phyloP scores from a whole-genome alignment of 805 yeast species.

The Yarrowia yakushimensis region DNA sequence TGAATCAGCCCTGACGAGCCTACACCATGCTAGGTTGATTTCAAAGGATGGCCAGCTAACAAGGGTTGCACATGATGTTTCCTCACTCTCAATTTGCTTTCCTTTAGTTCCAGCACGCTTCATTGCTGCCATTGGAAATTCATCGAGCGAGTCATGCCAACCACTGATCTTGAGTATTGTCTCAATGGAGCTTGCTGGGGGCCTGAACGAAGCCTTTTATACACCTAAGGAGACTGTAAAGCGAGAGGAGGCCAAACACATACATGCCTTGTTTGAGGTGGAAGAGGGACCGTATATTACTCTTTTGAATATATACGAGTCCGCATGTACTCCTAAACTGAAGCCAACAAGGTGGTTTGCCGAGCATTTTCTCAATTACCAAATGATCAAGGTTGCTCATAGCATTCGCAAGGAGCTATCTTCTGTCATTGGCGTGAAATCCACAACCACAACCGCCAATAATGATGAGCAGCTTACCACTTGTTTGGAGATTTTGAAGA shows the following conservation, averaged over 20 bases:
- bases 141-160: not conserved
- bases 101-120: not conserved
- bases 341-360: slow-evolving; percentile 7
- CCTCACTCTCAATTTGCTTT: not conserved
- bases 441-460: not conserved
- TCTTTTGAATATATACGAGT: not conserved
- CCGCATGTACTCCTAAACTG: not conserved
- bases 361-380: not conserved
- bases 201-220: not conserved
- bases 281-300: not conserved
- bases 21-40: not conserved
- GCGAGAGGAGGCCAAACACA: not conserved
- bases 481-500: not conserved
- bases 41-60: not conserved
- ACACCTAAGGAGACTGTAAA: not conserved
- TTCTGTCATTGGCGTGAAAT: not conserved
- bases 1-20: not conserved
- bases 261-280: not conserved
- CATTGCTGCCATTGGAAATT: not conserved
- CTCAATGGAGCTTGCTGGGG: slow-evolving; percentile 5
- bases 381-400: not conserved
- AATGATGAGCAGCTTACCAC: not conserved
- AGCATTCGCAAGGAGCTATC: not conserved
- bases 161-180: not conserved
- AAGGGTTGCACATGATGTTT: not conserved